Evolutionary conservation across 2,329 filamentous ascomycete species (phyloP).

Genomic region (Exophiala oligosperma): DNA sequence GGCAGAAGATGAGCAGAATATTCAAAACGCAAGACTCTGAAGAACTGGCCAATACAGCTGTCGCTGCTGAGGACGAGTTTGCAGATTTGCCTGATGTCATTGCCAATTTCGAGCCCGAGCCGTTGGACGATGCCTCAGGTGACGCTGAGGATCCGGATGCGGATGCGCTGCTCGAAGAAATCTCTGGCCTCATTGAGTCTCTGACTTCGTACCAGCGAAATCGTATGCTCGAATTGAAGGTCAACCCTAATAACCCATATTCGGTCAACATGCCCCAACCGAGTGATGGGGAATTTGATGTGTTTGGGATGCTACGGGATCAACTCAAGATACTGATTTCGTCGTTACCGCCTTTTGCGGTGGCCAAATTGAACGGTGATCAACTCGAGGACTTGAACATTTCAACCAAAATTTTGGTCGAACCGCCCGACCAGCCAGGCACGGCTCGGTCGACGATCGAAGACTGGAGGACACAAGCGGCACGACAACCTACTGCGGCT

Average conservation of each 20-base stretch:
- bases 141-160: slow-evolving; percentile 44
- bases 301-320: slow-evolving; percentile 72
- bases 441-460: slow-evolving; percentile 77
- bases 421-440: slow-evolving; percentile 71
- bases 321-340: slow-evolving; percentile 74
- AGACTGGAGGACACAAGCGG: slow-evolving; percentile 48
- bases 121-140: slow-evolving; percentile 28
- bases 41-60: slow-evolving; percentile 28
- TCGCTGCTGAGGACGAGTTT: slow-evolving; percentile 37
- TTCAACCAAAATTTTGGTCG: slow-evolving; percentile 73
- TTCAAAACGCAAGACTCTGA: slow-evolving; percentile 7
- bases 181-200: slow-evolving; percentile 62
- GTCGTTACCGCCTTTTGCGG: slow-evolving; percentile 77
- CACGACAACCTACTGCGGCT: slow-evolving; percentile 34
- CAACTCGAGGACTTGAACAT: slow-evolving; percentile 81
- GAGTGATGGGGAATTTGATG: slow-evolving; percentile 55
- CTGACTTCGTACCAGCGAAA: slow-evolving; percentile 63
- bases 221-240: slow-evolving; percentile 48
- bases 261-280: slow-evolving; percentile 53
- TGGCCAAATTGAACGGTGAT: slow-evolving; percentile 82
- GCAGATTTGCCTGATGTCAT: slow-evolving; percentile 39
- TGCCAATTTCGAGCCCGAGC: slow-evolving; percentile 41
- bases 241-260: background rate
- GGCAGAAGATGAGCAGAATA: slow-evolving; percentile 34
- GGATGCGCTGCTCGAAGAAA: slow-evolving; percentile 55